phyloP scores from a whole-genome alignment of 176 grass and related monocot species.

The Eleusine indica region DNA sequence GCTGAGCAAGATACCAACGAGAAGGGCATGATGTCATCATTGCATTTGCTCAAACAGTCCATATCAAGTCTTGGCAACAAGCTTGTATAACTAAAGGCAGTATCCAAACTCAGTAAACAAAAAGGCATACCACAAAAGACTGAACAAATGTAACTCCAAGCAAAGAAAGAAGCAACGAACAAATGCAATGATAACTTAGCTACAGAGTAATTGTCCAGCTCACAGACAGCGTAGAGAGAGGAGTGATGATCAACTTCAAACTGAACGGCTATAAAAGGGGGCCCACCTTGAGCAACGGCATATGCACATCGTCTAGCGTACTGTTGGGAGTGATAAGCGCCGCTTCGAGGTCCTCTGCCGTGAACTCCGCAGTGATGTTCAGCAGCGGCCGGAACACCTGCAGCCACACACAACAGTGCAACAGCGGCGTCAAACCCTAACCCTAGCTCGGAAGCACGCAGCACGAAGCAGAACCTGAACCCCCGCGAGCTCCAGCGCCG shows the following conservation, averaged over 20 bases:
- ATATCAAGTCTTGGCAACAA: background rate
- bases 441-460: slow-evolving; percentile 14
- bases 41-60: slow-evolving; percentile 6
- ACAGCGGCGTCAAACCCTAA: slow-evolving; percentile 48
- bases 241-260: background rate
- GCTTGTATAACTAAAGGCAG: background rate
- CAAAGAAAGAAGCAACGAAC: background rate
- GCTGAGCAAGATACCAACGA: background rate
- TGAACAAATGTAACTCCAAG: background rate
- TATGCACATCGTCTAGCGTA: slow-evolving; percentile 83
- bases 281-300: slow-evolving; percentile 92
- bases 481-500: background rate
- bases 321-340: slow-evolving; percentile 82
- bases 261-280: background rate
- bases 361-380: slow-evolving; percentile 77
- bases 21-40: background rate
- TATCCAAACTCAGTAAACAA: background rate
- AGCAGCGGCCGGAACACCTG: slow-evolving; percentile 90
- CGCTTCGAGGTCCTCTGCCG: slow-evolving; percentile 87
- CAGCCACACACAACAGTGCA: slow-evolving; percentile 26
- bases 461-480: background rate
- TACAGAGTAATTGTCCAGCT: background rate
- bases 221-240: background rate
- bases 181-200: background rate
- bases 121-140: slow-evolving; percentile 1